phyloP scores from a whole-genome alignment of 257 asterid species.

The Anisodus acutangulus region DNA sequence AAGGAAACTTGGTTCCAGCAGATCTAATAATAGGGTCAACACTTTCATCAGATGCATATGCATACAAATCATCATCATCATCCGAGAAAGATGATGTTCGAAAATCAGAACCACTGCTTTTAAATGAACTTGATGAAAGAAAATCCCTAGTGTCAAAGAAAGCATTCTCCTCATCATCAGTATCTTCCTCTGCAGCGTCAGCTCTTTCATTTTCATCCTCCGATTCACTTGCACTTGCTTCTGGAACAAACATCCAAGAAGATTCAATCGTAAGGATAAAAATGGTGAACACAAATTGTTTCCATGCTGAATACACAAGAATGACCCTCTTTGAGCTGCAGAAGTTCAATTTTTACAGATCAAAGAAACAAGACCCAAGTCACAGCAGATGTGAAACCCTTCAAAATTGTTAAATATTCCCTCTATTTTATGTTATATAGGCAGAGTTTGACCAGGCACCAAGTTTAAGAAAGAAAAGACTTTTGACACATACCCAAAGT shows the following conservation, averaged over 20 bases:
- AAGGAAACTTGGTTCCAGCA: conserved; percentile 72
- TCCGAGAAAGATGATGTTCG: conserved; percentile 79
- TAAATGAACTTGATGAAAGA: conserved; percentile 84
- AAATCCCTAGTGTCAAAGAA: conserved; percentile 92
- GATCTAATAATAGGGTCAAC: conserved; percentile 64
- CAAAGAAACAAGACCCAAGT: not conserved
- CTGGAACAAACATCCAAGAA: conserved; percentile 53
- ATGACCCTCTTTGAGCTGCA: conserved; percentile 23
- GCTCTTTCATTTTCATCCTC: conserved; percentile 89
- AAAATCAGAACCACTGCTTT: conserved; percentile 78
- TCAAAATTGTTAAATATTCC: not conserved
- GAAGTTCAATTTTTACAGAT: not conserved
- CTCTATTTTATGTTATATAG: not conserved
- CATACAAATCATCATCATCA: conserved; percentile 61
- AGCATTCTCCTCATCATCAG: conserved; percentile 88
- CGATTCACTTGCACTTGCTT: conserved; percentile 76
- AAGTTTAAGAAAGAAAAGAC: not conserved
- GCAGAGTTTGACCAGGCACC: not conserved
- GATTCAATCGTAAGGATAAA: conserved; percentile 33
- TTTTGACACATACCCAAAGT: not conserved
- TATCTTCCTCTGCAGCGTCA: conserved; percentile 86
- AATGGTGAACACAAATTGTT: conserved; percentile 4
- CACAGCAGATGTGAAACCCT: not conserved
- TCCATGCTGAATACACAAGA: conserved; percentile 1
- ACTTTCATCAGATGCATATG: conserved; percentile 63